Conservation (phyloP, 176 grass and related monocot genomes). For the Phoenix dactylifera region DNA sequence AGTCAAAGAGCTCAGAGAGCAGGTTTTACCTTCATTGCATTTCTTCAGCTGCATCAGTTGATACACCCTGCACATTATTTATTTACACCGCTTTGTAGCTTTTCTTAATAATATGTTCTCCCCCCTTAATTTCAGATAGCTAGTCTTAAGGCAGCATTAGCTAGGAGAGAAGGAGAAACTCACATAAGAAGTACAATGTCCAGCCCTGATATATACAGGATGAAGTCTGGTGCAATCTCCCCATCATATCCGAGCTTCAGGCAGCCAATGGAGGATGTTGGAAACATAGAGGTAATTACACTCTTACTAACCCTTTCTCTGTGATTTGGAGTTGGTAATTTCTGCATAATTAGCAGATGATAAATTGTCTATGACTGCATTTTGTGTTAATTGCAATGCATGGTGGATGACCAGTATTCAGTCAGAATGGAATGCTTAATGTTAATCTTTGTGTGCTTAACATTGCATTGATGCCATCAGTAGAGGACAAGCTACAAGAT, state of each 20-base stretch:
- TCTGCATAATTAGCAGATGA: too few relatives aligned
- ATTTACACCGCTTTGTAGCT: too few relatives aligned
- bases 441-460: too few relatives aligned
- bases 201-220: conserved; percentile 46
- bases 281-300: conserved; percentile 58
- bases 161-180: conserved; percentile 42
- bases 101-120: too few relatives aligned
- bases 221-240: conserved; percentile 27
- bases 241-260: conserved; percentile 34
- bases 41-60: conserved; percentile 11
- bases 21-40: conserved; percentile 27
- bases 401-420: too few relatives aligned
- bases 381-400: too few relatives aligned
- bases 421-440: too few relatives aligned
- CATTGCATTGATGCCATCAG: too few relatives aligned
- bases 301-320: neutral
- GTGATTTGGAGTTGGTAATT: conserved; percentile 5
- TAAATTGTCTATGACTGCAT: too few relatives aligned
- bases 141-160: conserved; percentile 62
- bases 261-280: conserved; percentile 94
- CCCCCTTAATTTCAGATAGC: conserved; percentile 33
- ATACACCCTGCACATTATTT: neutral
- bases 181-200: conserved; percentile 35
- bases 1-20: conserved; percentile 71
- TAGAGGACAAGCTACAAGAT: too few relatives aligned